These are phyloP conservation scores for Phoma sp. DNA, from an alignment of 2,329 filamentous ascomycete species.

Conservation along the genomic window DNA sequence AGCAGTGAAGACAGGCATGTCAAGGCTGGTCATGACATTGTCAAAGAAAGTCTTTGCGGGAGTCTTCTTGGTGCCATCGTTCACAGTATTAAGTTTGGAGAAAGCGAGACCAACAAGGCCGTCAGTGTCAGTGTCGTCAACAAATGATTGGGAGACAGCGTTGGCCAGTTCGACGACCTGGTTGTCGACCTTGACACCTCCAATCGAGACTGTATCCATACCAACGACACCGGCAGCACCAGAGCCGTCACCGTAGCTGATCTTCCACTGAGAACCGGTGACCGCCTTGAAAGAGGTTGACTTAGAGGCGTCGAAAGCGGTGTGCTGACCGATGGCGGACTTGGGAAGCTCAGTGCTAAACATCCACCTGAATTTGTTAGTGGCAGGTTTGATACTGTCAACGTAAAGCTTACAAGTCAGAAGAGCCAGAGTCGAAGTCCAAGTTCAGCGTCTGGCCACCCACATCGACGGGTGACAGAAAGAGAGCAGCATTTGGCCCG, in stretches of 20 bases:
- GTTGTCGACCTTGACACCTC: conserved; percentile 64
- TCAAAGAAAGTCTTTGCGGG: conserved; percentile 76
- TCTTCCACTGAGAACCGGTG: conserved; percentile 62
- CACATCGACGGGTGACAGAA: conserved; percentile 71
- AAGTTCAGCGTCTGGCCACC: conserved; percentile 72
- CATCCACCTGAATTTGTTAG: conserved; percentile 62
- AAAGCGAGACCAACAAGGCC: conserved; percentile 75
- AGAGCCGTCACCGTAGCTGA: conserved; percentile 73
- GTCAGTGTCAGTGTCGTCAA: conserved; percentile 65
- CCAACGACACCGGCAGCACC: conserved; percentile 69
- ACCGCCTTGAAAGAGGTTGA: conserved; percentile 59
- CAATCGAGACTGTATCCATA: conserved; percentile 70
- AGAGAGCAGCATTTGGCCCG: conserved; percentile 70
- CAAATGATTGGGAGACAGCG: conserved; percentile 63
- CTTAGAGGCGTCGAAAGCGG: conserved; percentile 60
- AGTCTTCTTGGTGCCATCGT: conserved; percentile 59
- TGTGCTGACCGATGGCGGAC: conserved; percentile 57
- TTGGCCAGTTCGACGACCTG: conserved; percentile 74
- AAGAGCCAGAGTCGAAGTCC: conserved; percentile 78
- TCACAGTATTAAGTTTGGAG: conserved; percentile 65
- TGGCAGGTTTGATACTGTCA: background rate
- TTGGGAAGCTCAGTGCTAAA: conserved; percentile 67
- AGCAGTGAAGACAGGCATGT: conserved; percentile 72
- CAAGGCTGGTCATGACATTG: conserved; percentile 66
- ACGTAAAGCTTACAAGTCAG: conserved; percentile 63